Evolutionary conservation across 805 yeast genomes (phyloP).

Genomic region (Yarrowia osloensis): DNA sequence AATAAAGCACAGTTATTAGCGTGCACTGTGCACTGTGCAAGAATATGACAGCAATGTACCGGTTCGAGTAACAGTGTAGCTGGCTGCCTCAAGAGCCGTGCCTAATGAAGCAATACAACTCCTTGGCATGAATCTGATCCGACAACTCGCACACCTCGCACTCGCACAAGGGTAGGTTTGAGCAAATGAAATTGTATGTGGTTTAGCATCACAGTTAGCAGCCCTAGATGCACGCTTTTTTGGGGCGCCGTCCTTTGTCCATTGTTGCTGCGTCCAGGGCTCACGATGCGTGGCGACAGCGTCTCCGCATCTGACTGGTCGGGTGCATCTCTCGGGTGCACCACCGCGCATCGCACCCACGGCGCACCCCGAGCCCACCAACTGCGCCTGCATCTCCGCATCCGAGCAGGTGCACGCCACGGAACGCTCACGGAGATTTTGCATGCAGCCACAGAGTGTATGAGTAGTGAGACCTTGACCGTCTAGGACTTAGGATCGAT

Average conservation of each 20-base stretch:
- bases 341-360: neutral
- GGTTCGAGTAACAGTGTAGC: too few species aligned
- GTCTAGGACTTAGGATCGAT: too few species aligned
- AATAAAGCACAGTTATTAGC: too few species aligned
- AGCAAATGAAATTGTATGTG: neutral
- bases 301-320: neutral
- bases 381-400: neutral
- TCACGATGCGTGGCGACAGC: neutral
- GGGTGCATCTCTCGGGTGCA: neutral
- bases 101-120: too few species aligned
- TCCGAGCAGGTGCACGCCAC: neutral
- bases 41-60: too few species aligned
- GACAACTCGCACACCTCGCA: too few species aligned
- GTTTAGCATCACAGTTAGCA: constrained; percentile 4
- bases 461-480: too few species aligned
- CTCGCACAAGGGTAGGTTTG: neutral
- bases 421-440: neutral
- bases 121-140: too few species aligned
- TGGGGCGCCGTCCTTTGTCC: too few species aligned
- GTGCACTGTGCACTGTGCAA: too few species aligned
- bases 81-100: too few species aligned
- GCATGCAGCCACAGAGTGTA: too few species aligned
- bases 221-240: neutral
- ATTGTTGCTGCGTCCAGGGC: neutral
- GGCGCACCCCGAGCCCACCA: neutral